Conservation (phyloP, 768 basidiomycete genomes). For the Leccinum aurantiacum region DNA sequence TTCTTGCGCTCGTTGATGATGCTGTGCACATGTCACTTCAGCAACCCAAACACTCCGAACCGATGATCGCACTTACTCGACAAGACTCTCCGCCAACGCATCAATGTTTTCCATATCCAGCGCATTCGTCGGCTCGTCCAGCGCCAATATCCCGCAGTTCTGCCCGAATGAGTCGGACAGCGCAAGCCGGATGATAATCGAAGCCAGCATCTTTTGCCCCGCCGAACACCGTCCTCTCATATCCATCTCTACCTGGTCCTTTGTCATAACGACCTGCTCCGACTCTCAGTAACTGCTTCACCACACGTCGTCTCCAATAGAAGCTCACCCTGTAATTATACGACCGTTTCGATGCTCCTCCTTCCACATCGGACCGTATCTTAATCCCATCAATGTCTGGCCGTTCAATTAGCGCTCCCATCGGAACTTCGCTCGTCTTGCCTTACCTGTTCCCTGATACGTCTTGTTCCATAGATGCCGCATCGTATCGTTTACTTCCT, state of each 20-base stretch:
- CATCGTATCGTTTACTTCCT: constrained; percentile 98
- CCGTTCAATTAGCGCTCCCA: constrained; percentile 12
- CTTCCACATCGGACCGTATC: constrained; percentile 92
- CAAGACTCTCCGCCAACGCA: constrained; percentile 85
- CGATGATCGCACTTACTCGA: constrained; percentile 63
- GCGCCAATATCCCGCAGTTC: constrained; percentile 94
- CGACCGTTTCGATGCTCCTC: constrained; percentile 83
- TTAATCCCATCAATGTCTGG: constrained; percentile 96
- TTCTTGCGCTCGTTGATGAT: constrained; percentile 92
- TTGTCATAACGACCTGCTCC: constrained; percentile 92
- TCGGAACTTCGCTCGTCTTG: neutral
- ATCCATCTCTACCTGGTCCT: constrained; percentile 99
- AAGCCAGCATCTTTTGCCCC: constrained; percentile 98
- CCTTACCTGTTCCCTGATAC: constrained; percentile 93
- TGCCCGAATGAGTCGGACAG: constrained; percentile 97
- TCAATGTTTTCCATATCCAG: constrained; percentile 95
- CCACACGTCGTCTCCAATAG: constrained; percentile 5
- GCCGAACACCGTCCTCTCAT: constrained; percentile 99
- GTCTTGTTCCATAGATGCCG: constrained; percentile 98
- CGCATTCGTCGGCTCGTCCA: constrained; percentile 98
- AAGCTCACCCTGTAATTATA: constrained; percentile 91
- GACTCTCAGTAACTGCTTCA: constrained; percentile 17
- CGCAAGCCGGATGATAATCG: constrained; percentile 95
- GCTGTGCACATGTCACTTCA: constrained; percentile 38
- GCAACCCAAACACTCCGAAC: neutral